Evolutionary conservation across 495 filamentous ascomycete genomes (phyloP).

Genomic region (Penicillium chermesinum): DNA sequence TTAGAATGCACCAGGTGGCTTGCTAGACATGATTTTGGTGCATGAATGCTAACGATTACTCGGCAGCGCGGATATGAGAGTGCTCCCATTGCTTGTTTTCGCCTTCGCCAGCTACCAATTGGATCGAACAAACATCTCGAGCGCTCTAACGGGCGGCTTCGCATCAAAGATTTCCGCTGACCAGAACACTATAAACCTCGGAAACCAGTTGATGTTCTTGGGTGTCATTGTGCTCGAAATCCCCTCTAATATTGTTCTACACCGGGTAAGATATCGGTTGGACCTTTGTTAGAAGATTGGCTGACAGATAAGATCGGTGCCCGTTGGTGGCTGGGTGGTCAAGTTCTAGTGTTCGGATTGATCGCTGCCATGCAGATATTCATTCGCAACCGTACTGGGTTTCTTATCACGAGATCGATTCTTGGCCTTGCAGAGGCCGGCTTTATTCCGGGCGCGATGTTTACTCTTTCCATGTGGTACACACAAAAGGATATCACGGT

Average conservation of each 20-base stretch:
- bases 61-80: conserved; percentile 33
- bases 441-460: conserved; percentile 53
- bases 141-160: conserved; percentile 40
- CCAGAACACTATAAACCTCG: conserved; percentile 51
- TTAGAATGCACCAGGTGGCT: neutral
- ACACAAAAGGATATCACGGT: conserved; percentile 44
- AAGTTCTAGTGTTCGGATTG: conserved; percentile 49
- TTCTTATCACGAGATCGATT: conserved; percentile 39
- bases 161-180: conserved; percentile 38
- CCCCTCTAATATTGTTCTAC: conserved; percentile 44
- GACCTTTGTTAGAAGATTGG: neutral
- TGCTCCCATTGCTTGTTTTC: conserved; percentile 43
- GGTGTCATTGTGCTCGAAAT: conserved; percentile 52
- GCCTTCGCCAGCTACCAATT: conserved; percentile 48
- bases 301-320: conserved; percentile 39
- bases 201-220: conserved; percentile 48
- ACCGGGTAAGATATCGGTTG: conserved; percentile 8
- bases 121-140: conserved; percentile 45
- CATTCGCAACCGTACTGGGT: conserved; percentile 39
- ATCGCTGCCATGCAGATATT: conserved; percentile 50
- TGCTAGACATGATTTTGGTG: neutral
- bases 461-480: conserved; percentile 55
- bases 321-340: conserved; percentile 43
- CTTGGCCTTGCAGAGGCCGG: conserved; percentile 51
- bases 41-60: neutral